Evolutionary conservation across 345 rosid genomes (phyloP), one percentile per base, ranked within the genome.

Genomic region (Bruguiera sexangula): DNA sequence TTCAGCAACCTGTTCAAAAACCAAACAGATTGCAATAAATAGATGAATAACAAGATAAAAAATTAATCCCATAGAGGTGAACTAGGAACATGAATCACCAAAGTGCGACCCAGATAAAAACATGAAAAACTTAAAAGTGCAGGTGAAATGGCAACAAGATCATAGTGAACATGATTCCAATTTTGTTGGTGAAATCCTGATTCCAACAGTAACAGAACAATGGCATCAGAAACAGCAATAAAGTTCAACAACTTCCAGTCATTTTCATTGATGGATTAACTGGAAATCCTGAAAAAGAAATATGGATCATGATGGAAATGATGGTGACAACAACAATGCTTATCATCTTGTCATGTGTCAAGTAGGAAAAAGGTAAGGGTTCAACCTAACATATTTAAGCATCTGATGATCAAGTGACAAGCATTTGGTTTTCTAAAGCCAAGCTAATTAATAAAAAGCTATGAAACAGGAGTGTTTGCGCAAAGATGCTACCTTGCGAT

Each of bases 1-100:
- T 81, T 95, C 99, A 71, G 99, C 99, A 63, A 86, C 96, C 99
- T 92, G 82, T 75, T 75, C 21, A 56, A 68, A 65, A 67, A 63
- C 64, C 60, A 75, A 46, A 46, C n/a, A 9, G 29, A 63, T n/a
- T 31, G 60, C n/a, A 48, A 64, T 9, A 20, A 36, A 58, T n/a
- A 52, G 60, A 69, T 22, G 46, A 54, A n/a, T 65, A 37, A 67
- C 62, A 22, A 77, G 65, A 71, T 53, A 26, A 30, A 34, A 19
- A 21, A 26, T 3, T 11, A 11, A 43, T 43, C 15, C 50, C 15
- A 13, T 43, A 43, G 16, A 43, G 50, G 50, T 43, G 19, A 43
- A 43, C 19, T 3, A 11, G 50, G 50, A 43, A 43, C 19, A 13
- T 9, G 50, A 43, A 43, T 43, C 18, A 43, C 5, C 50, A 43